These are phyloP conservation scores for Tinospora cordifolia DNA, from an alignment of 164 flowering plant genomes.

Conservation along the genomic window DNA sequence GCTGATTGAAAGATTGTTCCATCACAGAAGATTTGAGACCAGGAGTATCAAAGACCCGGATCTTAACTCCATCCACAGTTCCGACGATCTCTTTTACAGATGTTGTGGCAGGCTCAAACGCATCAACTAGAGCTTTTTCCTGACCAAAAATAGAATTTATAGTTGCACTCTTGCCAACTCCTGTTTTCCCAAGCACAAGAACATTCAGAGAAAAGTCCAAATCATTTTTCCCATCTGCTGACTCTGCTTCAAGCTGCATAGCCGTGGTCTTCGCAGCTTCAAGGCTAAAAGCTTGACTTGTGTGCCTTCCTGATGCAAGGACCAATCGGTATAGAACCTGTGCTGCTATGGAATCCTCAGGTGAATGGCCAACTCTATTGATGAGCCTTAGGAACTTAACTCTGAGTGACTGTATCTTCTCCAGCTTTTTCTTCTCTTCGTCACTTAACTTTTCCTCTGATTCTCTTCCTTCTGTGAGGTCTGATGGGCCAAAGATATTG, in stretches of 20 bases:
- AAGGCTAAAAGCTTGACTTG: slow-evolving; percentile 41
- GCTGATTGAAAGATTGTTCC: slow-evolving; percentile 65
- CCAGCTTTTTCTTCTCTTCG: slow-evolving; percentile 69
- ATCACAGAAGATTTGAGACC: slow-evolving; percentile 65
- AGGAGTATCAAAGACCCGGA: slow-evolving; percentile 75
- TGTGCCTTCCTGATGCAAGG: slow-evolving; percentile 61
- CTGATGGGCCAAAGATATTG: slow-evolving; percentile 35
- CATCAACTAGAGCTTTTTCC: slow-evolving; percentile 47
- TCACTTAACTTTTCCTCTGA: slow-evolving; percentile 54
- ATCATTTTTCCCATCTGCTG: slow-evolving; percentile 32
- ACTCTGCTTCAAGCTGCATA: slow-evolving; percentile 52
- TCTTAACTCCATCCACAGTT: slow-evolving; percentile 59
- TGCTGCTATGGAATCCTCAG: slow-evolving; percentile 67
- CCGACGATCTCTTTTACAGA: slow-evolving; percentile 59
- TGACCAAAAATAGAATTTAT: slow-evolving; percentile 87
- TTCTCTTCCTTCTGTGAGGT: slow-evolving; percentile 26
- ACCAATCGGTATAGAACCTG: slow-evolving; percentile 80
- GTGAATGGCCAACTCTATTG: slow-evolving; percentile 66
- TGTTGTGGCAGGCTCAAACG: slow-evolving; percentile 67
- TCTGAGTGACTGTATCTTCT: slow-evolving; percentile 59
- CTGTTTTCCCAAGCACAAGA: slow-evolving; percentile 77
- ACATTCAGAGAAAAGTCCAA: slow-evolving; percentile 69
- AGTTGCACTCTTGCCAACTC: slow-evolving; percentile 98
- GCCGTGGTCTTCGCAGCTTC: slow-evolving; percentile 71
- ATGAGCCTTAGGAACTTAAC: slow-evolving; percentile 85